These are phyloP conservation scores for Monosporozyma servazzii DNA, from an alignment of 805 yeast genomes.

Conservation along the genomic window DNA sequence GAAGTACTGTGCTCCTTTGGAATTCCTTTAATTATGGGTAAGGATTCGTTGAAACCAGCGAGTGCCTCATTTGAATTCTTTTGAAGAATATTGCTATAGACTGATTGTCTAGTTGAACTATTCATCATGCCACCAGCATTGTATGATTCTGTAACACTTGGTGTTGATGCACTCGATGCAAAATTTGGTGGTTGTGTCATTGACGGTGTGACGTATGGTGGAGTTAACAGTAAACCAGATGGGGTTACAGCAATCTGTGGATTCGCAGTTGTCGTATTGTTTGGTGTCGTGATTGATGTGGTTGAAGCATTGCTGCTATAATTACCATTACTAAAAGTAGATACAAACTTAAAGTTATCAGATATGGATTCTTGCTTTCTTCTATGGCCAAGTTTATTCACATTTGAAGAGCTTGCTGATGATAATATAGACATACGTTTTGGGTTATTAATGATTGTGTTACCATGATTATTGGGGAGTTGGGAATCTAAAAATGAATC, in stretches of 20 bases:
- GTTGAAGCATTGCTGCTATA: neutral
- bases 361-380: conserved; percentile 28
- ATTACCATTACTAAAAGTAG: neutral
- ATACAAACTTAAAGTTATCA: conserved; percentile 10
- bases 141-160: conserved; percentile 4
- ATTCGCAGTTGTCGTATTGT: neutral
- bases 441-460: neutral
- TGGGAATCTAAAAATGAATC: conserved; percentile 21
- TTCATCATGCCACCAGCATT: neutral
- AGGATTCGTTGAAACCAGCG: neutral
- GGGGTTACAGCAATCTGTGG: conserved; percentile 7
- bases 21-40: neutral
- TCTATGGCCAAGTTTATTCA: conserved; percentile 14
- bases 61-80: neutral
- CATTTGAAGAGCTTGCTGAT: conserved; percentile 3
- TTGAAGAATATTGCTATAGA: neutral
- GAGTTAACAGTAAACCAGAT: conserved; percentile 5
- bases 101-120: neutral
- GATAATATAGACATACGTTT: neutral
- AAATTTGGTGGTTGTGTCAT: conserved; percentile 4
- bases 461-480: neutral
- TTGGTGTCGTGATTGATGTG: neutral
- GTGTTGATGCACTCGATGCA: conserved; percentile 7
- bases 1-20: neutral
- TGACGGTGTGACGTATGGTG: conserved; percentile 7